Evolutionary conservation across 2,329 filamentous ascomycete genomes (phyloP).

Genomic region (Nemania abortiva): DNA sequence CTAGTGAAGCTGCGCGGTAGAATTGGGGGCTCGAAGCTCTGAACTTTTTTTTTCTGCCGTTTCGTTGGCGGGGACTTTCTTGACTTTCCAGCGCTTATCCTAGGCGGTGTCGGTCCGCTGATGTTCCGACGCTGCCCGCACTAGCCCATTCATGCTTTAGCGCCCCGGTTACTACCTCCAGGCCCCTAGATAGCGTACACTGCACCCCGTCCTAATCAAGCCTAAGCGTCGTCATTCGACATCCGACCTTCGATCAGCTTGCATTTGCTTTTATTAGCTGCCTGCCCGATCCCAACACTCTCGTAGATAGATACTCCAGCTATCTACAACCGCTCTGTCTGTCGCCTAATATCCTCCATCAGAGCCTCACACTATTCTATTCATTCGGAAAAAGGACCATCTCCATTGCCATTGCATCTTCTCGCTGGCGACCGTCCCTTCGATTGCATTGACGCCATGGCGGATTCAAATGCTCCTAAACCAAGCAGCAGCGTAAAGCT

Average conservation of each 20-base stretch:
- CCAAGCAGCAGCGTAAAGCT: conserved; percentile 99
- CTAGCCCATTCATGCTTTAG: conserved; percentile 32
- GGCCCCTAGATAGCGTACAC: conserved; percentile 3
- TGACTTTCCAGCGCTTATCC: conserved; percentile 8
- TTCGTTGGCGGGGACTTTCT: conserved; percentile 31
- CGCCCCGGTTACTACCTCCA: conserved; percentile 2
- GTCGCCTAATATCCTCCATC: conserved; percentile 12
- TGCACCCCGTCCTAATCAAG: conserved; percentile 15
- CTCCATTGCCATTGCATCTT: conserved; percentile 3
- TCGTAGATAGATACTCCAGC: conserved; percentile 17
- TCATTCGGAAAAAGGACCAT: background rate
- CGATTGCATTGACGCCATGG: conserved; percentile 64
- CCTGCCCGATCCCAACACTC: conserved; percentile 31
- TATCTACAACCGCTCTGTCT: background rate
- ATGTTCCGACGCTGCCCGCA: conserved; percentile 39
- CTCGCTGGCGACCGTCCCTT: conserved; percentile 20
- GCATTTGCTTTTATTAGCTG: conserved; percentile 27
- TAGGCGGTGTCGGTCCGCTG: conserved; percentile 45
- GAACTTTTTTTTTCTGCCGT: conserved; percentile 40
- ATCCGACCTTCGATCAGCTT: conserved; percentile 27
- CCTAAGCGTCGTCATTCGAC: conserved; percentile 40
- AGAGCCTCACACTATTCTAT: conserved; percentile 10
- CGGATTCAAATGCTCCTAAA: conserved; percentile 83
- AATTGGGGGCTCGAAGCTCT: conserved; percentile 20
- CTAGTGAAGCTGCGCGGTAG: conserved; percentile 14